These are phyloP conservation scores for Sanghuangporus sanghuang DNA, from an alignment of 1,284 basidiomycete genomes.

Conservation along the genomic window DNA sequence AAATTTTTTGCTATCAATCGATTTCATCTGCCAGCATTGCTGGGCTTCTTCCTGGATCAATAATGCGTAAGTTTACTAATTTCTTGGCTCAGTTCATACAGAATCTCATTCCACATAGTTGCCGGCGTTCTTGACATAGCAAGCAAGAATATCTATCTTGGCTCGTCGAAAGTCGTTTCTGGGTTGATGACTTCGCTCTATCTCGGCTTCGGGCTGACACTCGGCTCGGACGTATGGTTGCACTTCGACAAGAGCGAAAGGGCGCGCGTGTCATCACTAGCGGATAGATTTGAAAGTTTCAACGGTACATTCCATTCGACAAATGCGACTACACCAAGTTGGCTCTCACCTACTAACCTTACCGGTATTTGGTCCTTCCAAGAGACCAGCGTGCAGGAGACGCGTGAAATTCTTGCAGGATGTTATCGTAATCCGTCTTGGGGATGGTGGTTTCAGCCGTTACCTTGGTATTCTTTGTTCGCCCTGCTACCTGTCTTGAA, in stretches of 20 bases:
- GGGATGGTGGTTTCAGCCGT: constrained; percentile 76
- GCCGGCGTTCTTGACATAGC: constrained; percentile 17
- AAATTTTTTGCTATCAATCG: constrained; percentile 19
- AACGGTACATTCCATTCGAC: constrained; percentile 30
- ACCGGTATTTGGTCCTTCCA: constrained; percentile 27
- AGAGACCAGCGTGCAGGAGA: constrained; percentile 11
- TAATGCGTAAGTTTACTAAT: constrained; percentile 13
- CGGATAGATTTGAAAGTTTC: constrained; percentile 23
- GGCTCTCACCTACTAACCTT: constrained; percentile 26
- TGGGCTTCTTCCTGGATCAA: constrained; percentile 16
- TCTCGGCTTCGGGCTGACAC: constrained; percentile 38
- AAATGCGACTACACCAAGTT: constrained; percentile 21
- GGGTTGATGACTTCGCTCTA: constrained; percentile 17
- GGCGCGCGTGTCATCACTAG: constrained; percentile 24
- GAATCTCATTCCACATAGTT: neutral
- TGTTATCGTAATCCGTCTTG: constrained; percentile 64
- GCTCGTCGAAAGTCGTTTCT: constrained; percentile 11
- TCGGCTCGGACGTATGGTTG: constrained; percentile 41
- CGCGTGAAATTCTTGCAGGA: constrained; percentile 31
- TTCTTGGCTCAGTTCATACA: neutral
- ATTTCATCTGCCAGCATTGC: constrained; percentile 17
- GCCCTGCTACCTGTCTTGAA: constrained; percentile 83
- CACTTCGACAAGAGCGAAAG: constrained; percentile 9
- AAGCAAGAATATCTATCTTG: constrained; percentile 11
- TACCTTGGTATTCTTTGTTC: constrained; percentile 74